phyloP scores from a whole-genome alignment of 2,329 filamentous ascomycete species.

The Colletotrichum melonis region DNA sequence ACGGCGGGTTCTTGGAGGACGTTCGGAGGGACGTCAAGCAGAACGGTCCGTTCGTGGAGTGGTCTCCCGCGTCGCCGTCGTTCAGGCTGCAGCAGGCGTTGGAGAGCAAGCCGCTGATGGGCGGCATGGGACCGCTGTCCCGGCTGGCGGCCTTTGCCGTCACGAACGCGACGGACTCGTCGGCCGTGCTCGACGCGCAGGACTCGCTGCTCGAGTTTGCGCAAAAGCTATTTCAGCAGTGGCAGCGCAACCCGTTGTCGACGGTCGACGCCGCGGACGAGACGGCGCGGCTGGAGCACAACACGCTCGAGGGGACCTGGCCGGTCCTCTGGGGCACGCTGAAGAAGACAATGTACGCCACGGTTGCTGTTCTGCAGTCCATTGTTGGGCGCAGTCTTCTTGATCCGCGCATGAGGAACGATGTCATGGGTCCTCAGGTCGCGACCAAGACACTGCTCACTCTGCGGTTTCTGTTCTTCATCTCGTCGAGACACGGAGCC shows the following conservation, averaged over 20 bases:
- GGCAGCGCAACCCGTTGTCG: constrained; percentile 80
- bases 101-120: constrained; percentile 70
- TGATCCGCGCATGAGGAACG: constrained; percentile 58
- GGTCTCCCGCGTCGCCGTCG: constrained; percentile 71
- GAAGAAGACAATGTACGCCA: constrained; percentile 79
- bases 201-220: constrained; percentile 77
- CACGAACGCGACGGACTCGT: constrained; percentile 61
- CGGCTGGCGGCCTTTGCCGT: constrained; percentile 73
- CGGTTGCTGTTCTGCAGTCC: constrained; percentile 80
- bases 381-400: constrained; percentile 73
- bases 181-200: constrained; percentile 59
- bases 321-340: constrained; percentile 81
- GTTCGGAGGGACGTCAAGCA: constrained; percentile 76
- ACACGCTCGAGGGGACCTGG: constrained; percentile 74
- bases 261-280: constrained; percentile 78
- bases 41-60: constrained; percentile 68
- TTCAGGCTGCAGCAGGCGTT: constrained; percentile 69
- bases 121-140: constrained; percentile 75
- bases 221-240: constrained; percentile 74
- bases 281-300: constrained; percentile 68
- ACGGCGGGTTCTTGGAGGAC: constrained; percentile 78
- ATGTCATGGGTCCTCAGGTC: constrained; percentile 67
- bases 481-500: constrained; percentile 79
- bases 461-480: constrained; percentile 83
- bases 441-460: constrained; percentile 79